Conservation (phyloP, 192 early-diverging fungal species). For the Coemansia sp. region DNA sequence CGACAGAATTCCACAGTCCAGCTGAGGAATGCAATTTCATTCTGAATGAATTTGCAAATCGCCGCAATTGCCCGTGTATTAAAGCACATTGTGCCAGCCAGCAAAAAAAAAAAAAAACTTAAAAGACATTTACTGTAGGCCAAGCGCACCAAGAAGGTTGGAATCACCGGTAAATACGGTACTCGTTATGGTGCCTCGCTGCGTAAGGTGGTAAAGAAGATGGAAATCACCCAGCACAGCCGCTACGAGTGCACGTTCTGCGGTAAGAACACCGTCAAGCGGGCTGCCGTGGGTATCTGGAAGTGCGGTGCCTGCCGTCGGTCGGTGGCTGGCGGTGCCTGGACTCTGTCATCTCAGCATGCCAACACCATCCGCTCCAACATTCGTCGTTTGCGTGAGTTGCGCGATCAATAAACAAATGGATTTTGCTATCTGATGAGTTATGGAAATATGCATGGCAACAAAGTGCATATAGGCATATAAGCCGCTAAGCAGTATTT, state of each 20-base stretch:
- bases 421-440: neutral
- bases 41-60: neutral
- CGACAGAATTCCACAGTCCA: neutral
- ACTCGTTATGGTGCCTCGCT: slow-evolving; percentile 99
- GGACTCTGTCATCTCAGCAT: slow-evolving; percentile 81
- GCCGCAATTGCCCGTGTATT: neutral
- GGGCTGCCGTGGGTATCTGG: slow-evolving; percentile 98
- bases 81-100: neutral
- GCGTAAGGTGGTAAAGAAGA: slow-evolving; percentile 96
- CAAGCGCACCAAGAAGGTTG: slow-evolving; percentile 98
- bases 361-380: slow-evolving; percentile 89
- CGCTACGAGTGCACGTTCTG: slow-evolving; percentile 99
- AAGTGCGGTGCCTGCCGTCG: slow-evolving; percentile 94
- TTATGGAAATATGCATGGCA: neutral
- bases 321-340: slow-evolving; percentile 95
- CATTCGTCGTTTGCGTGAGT: slow-evolving; percentile 96
- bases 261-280: slow-evolving; percentile 95
- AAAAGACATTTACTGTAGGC: slow-evolving; percentile 50
- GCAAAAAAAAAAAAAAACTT: neutral
- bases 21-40: neutral
- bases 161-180: slow-evolving; percentile 99
- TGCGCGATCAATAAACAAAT: slow-evolving; percentile 77
- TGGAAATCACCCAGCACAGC: slow-evolving; percentile 99
- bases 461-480: no score
- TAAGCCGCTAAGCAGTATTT: no score